Percentiles rank a stretch among this genome's conserved stretches.
Conservation (phyloP, 176 grass and related monocot genomes). For the Eremochloa ophiuroides region DNA sequence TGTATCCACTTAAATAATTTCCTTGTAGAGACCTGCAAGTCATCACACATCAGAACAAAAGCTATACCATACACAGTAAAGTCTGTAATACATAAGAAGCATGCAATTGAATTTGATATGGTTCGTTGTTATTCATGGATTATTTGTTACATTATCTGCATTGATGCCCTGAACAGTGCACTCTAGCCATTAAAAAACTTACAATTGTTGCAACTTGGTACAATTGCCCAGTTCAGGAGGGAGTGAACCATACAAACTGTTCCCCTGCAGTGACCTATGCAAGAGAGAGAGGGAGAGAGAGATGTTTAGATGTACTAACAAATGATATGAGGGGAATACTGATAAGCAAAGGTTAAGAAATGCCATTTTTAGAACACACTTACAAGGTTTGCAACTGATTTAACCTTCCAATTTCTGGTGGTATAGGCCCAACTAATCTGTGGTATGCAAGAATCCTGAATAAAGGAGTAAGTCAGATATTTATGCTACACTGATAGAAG, state of each 20-base stretch:
- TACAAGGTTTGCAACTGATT: constrained; percentile 73
- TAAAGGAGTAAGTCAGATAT: constrained; percentile 7
- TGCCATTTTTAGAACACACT: constrained; percentile 29
- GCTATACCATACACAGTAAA: constrained; percentile 8
- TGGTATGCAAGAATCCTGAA: constrained; percentile 78
- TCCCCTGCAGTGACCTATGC: constrained; percentile 77
- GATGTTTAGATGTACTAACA: constrained; percentile 19
- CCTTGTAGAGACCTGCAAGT: constrained; percentile 76
- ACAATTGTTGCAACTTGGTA: constrained; percentile 77
- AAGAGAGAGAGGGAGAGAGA: constrained; percentile 16
- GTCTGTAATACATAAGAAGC: not conserved
- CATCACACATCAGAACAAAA: constrained; percentile 37
- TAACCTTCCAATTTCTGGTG: constrained; percentile 90
- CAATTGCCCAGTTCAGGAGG: constrained; percentile 94
- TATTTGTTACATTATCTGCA: not conserved
- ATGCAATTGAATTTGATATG: not conserved
- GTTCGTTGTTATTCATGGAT: not conserved
- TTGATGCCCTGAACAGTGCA: not conserved
- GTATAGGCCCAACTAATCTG: constrained; percentile 91
- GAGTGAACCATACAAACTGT: constrained; percentile 91
- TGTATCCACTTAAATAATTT: constrained; percentile 94
- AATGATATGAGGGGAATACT: not conserved
- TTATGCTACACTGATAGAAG: constrained; percentile 6
- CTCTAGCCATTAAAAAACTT: constrained; percentile 32
- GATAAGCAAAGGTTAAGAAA: constrained; percentile 4